Evolutionary conservation across 441 rosid genomes (phyloP).

Genomic region (Arabidopsis hybrid): DNA sequence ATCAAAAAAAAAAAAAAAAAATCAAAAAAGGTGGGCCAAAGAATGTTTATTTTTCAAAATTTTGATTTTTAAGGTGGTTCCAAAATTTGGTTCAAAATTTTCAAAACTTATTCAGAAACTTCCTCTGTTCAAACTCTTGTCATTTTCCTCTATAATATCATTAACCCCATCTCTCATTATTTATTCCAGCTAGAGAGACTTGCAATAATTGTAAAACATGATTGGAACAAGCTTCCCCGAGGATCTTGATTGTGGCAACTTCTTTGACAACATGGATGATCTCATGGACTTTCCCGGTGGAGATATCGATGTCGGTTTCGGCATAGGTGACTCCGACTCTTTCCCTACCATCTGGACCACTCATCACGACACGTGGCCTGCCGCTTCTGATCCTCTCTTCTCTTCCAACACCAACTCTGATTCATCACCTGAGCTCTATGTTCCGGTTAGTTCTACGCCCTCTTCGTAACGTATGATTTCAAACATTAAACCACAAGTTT

Average conservation of each 20-base stretch:
- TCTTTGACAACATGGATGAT: constrained; percentile 96
- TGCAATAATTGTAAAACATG: constrained; percentile 47
- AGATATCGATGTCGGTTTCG: constrained; percentile 58
- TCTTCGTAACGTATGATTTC: background rate
- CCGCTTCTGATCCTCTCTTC: constrained; percentile 70
- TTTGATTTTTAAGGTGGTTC: constrained; percentile 39
- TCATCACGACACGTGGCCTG: constrained; percentile 66
- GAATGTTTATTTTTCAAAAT: constrained; percentile 22
- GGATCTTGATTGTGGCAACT: constrained; percentile 88
- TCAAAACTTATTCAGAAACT: constrained; percentile 28
- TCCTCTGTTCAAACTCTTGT: constrained; percentile 33
- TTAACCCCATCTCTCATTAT: constrained; percentile 13
- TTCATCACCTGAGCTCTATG: constrained; percentile 55
- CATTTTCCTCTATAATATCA: constrained; percentile 13
- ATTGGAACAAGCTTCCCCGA: constrained; percentile 72
- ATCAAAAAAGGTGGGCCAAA: constrained; percentile 42
- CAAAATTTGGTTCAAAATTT: constrained; percentile 32
- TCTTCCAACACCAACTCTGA: constrained; percentile 60
- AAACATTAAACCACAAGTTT: background rate
- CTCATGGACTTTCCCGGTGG: constrained; percentile 83
- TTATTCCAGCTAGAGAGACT: constrained; percentile 34
- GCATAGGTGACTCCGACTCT: constrained; percentile 46
- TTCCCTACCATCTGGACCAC: constrained; percentile 73
- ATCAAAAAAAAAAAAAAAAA: background rate
- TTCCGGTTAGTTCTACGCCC: constrained; percentile 38